Percentiles rank a stretch among this genome's conserved stretches.
Evolutionary conservation across 1,284 basidiomycete species (phyloP).

Genomic region (Peniophora sp.): DNA sequence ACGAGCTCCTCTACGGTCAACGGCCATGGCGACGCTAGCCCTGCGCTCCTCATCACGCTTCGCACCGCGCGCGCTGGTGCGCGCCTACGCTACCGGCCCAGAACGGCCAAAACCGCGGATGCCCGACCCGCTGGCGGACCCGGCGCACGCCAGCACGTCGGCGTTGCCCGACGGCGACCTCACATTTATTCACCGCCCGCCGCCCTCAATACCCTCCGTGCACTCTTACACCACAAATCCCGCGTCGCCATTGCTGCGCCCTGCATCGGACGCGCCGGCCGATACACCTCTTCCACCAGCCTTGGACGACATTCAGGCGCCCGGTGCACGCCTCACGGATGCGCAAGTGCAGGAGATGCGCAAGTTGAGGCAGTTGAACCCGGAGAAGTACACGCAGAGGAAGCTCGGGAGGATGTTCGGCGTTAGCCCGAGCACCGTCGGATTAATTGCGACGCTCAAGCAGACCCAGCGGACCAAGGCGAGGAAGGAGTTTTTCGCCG

Average conservation of each 20-base stretch:
- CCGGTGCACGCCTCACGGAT: background rate
- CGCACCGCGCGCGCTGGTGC: background rate
- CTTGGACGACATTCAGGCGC: background rate
- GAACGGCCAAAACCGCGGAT: background rate
- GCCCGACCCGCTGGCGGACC: background rate
- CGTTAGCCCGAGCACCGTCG: conserved; percentile 27
- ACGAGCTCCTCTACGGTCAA: too few species aligned
- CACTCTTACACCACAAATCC: background rate
- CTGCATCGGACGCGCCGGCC: background rate
- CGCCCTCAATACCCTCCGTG: background rate
- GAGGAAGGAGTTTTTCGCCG: conserved; percentile 18
- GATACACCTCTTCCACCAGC: background rate
- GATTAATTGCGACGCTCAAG: conserved; percentile 23
- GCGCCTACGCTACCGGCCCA: background rate
- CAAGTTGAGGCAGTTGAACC: conserved; percentile 16
- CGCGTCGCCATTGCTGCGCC: background rate
- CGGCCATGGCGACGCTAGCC: too few species aligned
- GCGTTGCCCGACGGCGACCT: background rate
- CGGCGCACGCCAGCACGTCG: background rate
- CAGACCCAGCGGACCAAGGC: conserved; percentile 15
- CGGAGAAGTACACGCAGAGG: conserved; percentile 23
- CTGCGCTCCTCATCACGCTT: too few species aligned
- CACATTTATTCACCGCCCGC: background rate
- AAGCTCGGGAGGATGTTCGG: conserved; percentile 28
- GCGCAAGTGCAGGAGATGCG: background rate